Percentiles rank a stretch among this genome's conserved stretches.
These are phyloP conservation scores for Lachnellula arida DNA, from an alignment of 2,329 filamentous ascomycete species.

Conservation along the genomic window DNA sequence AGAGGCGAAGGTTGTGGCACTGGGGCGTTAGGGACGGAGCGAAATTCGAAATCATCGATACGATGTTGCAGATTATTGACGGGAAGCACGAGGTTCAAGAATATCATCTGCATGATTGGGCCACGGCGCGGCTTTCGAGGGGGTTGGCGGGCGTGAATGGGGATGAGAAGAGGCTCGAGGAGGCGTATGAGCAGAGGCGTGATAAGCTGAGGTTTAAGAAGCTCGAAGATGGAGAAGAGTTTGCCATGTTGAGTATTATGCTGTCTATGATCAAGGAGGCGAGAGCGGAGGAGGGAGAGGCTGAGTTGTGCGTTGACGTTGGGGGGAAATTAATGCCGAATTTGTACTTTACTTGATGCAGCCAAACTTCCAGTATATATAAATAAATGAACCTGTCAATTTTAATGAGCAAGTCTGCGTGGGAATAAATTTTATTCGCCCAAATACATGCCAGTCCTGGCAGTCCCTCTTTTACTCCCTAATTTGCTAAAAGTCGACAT, in stretches of 20 bases:
- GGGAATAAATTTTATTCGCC: too few species aligned
- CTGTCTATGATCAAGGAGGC: not conserved
- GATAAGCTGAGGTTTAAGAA: not conserved
- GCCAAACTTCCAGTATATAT: too few species aligned
- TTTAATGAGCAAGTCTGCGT: too few species aligned
- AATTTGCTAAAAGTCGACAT: too few species aligned
- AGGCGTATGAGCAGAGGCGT: not conserved
- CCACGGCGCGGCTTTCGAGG: not conserved
- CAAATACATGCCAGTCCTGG: too few species aligned
- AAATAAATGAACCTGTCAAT: too few species aligned
- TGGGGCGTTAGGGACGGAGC: not conserved
- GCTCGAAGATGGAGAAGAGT: not conserved
- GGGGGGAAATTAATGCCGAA: too few species aligned
- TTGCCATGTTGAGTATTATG: not conserved
- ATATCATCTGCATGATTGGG: not conserved
- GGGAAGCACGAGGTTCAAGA: not conserved
- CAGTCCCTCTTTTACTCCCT: too few species aligned
- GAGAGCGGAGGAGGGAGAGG: too few species aligned
- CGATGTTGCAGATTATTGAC: not conserved
- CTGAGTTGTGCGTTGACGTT: too few species aligned
- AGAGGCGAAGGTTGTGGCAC: not conserved
- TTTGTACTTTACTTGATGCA: too few species aligned
- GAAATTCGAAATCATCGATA: not conserved
- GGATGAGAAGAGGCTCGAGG: not conserved
- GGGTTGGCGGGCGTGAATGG: not conserved